These are phyloP conservation scores for Cryptococcus sp. DNA, from an alignment of 1,284 basidiomycete species.

Conservation along the genomic window DNA sequence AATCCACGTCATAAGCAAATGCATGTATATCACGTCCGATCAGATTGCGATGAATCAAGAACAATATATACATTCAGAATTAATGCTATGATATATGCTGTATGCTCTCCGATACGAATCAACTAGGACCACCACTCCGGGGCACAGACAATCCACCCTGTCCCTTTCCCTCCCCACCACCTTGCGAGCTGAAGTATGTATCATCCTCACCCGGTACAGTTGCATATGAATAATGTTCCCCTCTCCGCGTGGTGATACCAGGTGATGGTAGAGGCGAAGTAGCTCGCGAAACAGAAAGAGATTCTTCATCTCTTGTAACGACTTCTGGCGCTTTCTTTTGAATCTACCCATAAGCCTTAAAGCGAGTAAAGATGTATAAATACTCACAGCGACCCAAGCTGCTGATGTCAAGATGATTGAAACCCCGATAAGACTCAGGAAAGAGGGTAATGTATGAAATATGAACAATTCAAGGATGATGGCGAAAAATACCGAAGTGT, in stretches of 20 bases:
- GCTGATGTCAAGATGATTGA: constrained; percentile 42
- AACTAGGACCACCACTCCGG: too few relatives aligned
- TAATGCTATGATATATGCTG: too few relatives aligned
- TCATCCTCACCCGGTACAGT: too few relatives aligned
- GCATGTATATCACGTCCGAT: too few relatives aligned
- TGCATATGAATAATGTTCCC: constrained; percentile 14
- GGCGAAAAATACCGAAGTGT: constrained; percentile 45
- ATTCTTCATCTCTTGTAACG: not conserved
- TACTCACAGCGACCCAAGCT: constrained; percentile 44
- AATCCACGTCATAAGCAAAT: too few relatives aligned
- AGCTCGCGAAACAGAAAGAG: not conserved
- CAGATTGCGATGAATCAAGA: too few relatives aligned
- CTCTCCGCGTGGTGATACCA: constrained; percentile 6
- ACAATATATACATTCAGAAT: too few relatives aligned
- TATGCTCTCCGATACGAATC: too few relatives aligned
- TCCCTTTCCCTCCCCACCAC: too few relatives aligned
- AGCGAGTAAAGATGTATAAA: not conserved
- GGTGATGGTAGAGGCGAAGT: constrained; percentile 7
- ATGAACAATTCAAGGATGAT: constrained; percentile 43
- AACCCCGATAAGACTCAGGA: constrained; percentile 40
- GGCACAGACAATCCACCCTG: too few relatives aligned
- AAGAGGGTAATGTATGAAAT: constrained; percentile 40
- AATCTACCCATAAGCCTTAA: not conserved
- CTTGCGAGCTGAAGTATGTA: too few relatives aligned
- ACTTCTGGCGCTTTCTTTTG: not conserved